phyloP scores from a whole-genome alignment of 805 yeast species.

The Pichia nakasei region DNA sequence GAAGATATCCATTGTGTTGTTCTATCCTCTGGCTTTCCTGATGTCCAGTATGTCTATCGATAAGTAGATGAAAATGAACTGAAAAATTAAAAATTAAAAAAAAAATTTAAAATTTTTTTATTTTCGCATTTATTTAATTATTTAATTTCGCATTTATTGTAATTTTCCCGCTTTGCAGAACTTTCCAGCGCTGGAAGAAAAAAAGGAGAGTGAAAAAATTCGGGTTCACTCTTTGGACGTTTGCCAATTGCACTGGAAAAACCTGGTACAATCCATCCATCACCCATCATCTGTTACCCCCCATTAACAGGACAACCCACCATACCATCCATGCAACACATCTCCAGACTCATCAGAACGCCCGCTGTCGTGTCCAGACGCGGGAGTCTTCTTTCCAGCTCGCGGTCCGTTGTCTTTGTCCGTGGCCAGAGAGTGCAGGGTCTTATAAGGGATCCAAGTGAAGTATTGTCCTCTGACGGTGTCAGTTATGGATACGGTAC shows the following conservation, averaged over 20 bases:
- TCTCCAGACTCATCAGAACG: not conserved
- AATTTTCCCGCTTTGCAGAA: not conserved
- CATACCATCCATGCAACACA: not conserved
- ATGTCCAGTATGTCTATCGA: too few species aligned
- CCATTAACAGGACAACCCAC: too few species aligned
- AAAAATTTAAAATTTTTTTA: too few species aligned
- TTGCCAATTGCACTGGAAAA: too few species aligned
- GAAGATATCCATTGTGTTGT: conserved; percentile 90
- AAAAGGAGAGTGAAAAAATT: not conserved
- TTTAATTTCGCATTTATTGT: too few species aligned
- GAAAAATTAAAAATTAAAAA: not conserved
- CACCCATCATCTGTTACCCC: too few species aligned
- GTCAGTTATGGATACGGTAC: conserved; percentile 38
- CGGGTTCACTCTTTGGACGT: not conserved
- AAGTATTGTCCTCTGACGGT: conserved; percentile 44
- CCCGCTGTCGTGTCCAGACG: not conserved
- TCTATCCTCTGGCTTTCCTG: too few species aligned
- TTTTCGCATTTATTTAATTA: too few species aligned
- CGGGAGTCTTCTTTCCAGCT: not conserved
- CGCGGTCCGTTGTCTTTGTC: conserved; percentile 31
- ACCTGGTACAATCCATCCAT: too few species aligned
- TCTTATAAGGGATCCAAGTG: conserved; percentile 60
- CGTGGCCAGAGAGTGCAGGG: conserved; percentile 58
- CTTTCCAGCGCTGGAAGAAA: not conserved
- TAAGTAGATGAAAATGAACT: not conserved